Base-by-base conservation (phyloP, 2,329 filamentous ascomycete species). In the Fusarium nodosum region DNA sequence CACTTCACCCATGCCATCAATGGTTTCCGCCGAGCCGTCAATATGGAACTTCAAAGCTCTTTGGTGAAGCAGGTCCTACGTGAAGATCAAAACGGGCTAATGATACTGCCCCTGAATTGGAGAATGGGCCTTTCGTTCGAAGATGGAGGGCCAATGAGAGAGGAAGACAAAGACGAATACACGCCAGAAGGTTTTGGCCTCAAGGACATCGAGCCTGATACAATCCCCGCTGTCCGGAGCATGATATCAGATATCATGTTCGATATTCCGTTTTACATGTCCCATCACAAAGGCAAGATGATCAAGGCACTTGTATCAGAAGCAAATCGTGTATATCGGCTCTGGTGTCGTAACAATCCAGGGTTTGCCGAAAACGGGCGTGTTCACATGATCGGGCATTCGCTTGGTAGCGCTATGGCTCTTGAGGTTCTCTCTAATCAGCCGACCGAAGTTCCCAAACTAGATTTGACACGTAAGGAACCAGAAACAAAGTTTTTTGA, bases 171-270 rank as follows among this genome's bases (percentile, higher is more conserved):
- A 59, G 78, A 78, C 9, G 78, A 83, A n/a, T 84, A 90, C 56
- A 84, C 86, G 4, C 82, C 86, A 6, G 84, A 88, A 33, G 90
- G 90, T 39, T 87, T 86, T 71, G 78, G 81, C 0, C 84, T 99
- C 16, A 92, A 94, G 72, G 94, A 98, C 72, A 97, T 99, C 70
- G 97, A 97, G 7, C 94, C 94, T 2, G 88, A 90, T 42, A 96
- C 93, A 0, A 93, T 99, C 31, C 94, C 95, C 0, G 94, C 93
- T 1, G 91, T 99, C n/a, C 90, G 96, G 46, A 93, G 92, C 75
- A 89, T 99, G 77, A 97, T 99, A 65, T 97, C 93, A 42, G 96
- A 99, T 78, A 93, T 99, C 73, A 97, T 99, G 93, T 91, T 98
- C 51, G 96, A 99, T 77, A 95, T 99, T 51, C 96, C 96, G 0